A percentile compares a stretch with the other conserved stretches of the same genome.
These are phyloP conservation scores for Pichia exigua DNA, from an alignment of 805 yeast species.

Conservation along the genomic window DNA sequence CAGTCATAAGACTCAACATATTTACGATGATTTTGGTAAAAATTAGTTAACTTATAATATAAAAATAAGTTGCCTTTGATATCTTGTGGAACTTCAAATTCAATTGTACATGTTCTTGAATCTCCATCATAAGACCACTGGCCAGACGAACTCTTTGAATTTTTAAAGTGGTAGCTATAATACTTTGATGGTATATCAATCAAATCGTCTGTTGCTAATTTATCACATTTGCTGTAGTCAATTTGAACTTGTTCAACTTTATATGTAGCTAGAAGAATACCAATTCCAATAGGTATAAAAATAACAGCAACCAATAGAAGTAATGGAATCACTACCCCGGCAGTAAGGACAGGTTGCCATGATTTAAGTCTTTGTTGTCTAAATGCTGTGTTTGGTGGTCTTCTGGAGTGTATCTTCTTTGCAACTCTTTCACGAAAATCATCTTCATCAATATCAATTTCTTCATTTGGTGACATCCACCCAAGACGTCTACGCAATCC, in stretches of 20 bases:
- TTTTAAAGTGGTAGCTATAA: constrained; percentile 53
- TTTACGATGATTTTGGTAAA: constrained; percentile 90
- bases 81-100: constrained; percentile 65
- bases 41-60: constrained; percentile 83
- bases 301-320: constrained; percentile 65
- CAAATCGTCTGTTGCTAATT: constrained; percentile 31
- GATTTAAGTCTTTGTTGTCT: constrained; percentile 61
- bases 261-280: constrained; percentile 68
- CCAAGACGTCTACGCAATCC: constrained; percentile 22
- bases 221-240: constrained; percentile 67
- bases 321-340: constrained; percentile 83
- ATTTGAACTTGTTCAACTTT: constrained; percentile 68
- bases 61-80: constrained; percentile 65
- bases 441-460: constrained; percentile 18
- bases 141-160: constrained; percentile 26
- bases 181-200: constrained; percentile 52
- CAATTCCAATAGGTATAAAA: constrained; percentile 89
- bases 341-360: constrained; percentile 84
- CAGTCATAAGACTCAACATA: constrained; percentile 82
- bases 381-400: constrained; percentile 69
- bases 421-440: constrained; percentile 21
- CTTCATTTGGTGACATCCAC: constrained; percentile 8
- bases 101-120: constrained; percentile 49
- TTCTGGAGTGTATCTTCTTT: constrained; percentile 35
- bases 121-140: constrained; percentile 53